Base-by-base conservation (phyloP, 2,329 filamentous ascomycete genomes). In the Colletotrichum cordylinicola region DNA sequence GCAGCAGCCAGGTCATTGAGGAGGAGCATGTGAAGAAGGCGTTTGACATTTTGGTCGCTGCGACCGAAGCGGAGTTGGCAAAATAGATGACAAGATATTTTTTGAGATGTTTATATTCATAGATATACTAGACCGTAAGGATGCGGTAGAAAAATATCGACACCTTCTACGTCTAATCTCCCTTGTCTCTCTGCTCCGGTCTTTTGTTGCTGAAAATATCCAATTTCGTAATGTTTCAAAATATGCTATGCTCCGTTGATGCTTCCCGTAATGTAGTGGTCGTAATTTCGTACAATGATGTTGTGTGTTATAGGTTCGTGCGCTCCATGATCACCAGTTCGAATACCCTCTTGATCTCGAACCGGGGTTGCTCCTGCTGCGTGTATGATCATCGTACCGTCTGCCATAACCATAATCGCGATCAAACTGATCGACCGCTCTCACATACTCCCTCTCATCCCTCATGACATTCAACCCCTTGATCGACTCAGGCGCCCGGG, bases 1-100 rank as follows among this genome's bases (percentile, higher is more conserved):
- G 91, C 1, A 83, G 82, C n/a, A 94, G 94, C 79, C 87, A 90
- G 29, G 87, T 91, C 55, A 91, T 93, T 0, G 93, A 96, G 82
- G 93, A 95, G 84, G 90, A 91, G 81, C 94, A 95, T 83, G 85
- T 98, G 6, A 87, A 91, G 76, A 89, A 88, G 77, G 92, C 96
- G 1, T 98, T 98, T 87, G 91, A 94, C 16, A 90, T 95, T 71
- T 82, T 98, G 48, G 91, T 96, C 2, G 85, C 88, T 77, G 88
- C 88, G 18, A 90, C 93, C 0, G 92, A 94, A 84, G 89, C 89
- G 80, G 86, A 91, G 16, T 78, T 89, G 29, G 79, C 77, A 4
- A 65, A 35, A 48, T 64, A 64, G 61, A 39, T 39, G 4, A 55
- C 18, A 8, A 21, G 7, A 21, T 10, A 24, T 62, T 35, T 29